Conservation (phyloP, 495 filamentous ascomycete genomes). For the Podospora bellae-mahoneyi region DNA sequence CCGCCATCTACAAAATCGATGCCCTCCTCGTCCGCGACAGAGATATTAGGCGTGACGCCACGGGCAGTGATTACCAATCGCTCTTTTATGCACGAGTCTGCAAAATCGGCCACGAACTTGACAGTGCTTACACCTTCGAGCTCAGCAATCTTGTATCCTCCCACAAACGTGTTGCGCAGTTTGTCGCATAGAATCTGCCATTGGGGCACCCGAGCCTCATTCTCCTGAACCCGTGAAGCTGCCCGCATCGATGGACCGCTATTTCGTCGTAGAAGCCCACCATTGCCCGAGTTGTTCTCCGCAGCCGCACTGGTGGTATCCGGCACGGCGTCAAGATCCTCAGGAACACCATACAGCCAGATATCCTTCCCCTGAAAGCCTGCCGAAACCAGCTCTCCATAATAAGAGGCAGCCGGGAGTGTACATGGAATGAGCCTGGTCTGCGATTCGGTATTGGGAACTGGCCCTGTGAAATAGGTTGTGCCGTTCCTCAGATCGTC, state of each 20-base stretch:
- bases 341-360: slow-evolving; percentile 79
- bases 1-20: slow-evolving; percentile 78
- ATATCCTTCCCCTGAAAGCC: slow-evolving; percentile 70
- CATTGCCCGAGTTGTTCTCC: slow-evolving; percentile 29
- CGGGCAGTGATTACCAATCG: slow-evolving; percentile 72
- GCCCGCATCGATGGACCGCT: slow-evolving; percentile 41
- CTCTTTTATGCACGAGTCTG: slow-evolving; percentile 46
- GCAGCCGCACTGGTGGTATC: slow-evolving; percentile 30
- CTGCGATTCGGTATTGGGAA: slow-evolving; percentile 41
- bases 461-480: slow-evolving; percentile 76
- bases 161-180: slow-evolving; percentile 59
- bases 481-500: slow-evolving; percentile 72
- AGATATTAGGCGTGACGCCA: slow-evolving; percentile 60
- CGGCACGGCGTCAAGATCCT: slow-evolving; percentile 60
- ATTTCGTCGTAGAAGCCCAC: slow-evolving; percentile 37
- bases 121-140: slow-evolving; percentile 56
- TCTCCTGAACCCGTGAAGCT: slow-evolving; percentile 35
- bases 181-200: slow-evolving; percentile 69
- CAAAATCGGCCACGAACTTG: slow-evolving; percentile 58
- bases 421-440: slow-evolving; percentile 59
- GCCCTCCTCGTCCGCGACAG: slow-evolving; percentile 65
- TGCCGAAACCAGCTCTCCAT: slow-evolving; percentile 71
- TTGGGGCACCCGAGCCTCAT: slow-evolving; percentile 51
- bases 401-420: slow-evolving; percentile 61
- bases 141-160: slow-evolving; percentile 55